Evolutionary conservation across 768 basidiomycete species (phyloP), one percentile per base, ranked within the genome.

Genomic region (Neoboletus magnificus): DNA sequence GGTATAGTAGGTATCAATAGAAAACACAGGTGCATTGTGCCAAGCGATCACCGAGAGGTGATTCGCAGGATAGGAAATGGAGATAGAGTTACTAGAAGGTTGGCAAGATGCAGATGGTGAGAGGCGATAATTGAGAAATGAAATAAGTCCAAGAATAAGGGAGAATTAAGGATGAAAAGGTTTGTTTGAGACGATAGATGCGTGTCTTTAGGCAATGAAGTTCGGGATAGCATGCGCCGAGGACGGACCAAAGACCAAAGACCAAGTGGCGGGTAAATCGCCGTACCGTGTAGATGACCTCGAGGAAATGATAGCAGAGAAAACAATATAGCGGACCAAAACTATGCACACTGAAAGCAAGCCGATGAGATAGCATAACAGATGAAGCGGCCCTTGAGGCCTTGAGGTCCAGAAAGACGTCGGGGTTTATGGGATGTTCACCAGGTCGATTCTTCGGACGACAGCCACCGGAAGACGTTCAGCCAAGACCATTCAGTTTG

Each of bases 271-370:
- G 20, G 32, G 23, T 20, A 12, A 9, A 36, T 22, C 20, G 54
- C 35, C 48, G 35, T 45, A 27, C 20, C 33, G 18, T 37, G 46
- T 3, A 29, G 32, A 41, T 39, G 48, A 47, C 43, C 50, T 39
- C 43, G 25, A 27, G 32, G 27, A 48, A 46, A 22, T 23, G 54
- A 60, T 44, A 61, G 59, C 55, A 40, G 42, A 59, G 37, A n/a
- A n/a, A n/a, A 54, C 51, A 36, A 51, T 30, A n/a, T 32, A 11
- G 56, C 37, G 35, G 52, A 54, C 33, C 54, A 58, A 61, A 52
- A 50, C 35, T 61, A 70, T 64, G 56, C 60, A 66, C 72, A 64
- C 18, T 48, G 56, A 67, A 66, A 66, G 51, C 60, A 56, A 54
- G 48, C 35, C 32, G 32, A 62, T 22, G 42, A 53, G 49, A 62